Conservation (phyloP, 805 yeast species). For the Wickerhamomyces sydowiorum region DNA sequence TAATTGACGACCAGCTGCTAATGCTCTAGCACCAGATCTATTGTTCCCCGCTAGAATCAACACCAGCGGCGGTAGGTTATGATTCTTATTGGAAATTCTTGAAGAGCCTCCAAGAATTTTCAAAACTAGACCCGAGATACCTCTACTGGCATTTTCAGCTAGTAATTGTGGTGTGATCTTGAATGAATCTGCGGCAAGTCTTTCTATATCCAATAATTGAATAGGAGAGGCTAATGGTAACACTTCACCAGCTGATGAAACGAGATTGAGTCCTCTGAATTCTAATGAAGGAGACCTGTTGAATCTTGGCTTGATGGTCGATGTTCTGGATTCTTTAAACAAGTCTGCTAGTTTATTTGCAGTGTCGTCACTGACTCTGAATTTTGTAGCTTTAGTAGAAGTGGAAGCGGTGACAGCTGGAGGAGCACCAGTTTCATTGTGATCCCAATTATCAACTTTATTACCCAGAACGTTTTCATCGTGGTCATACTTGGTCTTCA, state of each 20-base stretch:
- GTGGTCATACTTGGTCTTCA: constrained; percentile 49
- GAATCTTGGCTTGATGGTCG: constrained; percentile 7
- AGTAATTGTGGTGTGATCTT: constrained; percentile 39
- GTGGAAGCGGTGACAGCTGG: constrained; percentile 8
- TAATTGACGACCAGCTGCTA: constrained; percentile 76
- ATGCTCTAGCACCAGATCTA: constrained; percentile 66
- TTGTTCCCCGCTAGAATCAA: constrained; percentile 69
- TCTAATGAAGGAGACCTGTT: constrained; percentile 12
- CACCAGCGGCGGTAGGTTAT: constrained; percentile 75
- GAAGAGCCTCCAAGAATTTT: constrained; percentile 64
- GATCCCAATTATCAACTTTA: constrained; percentile 8
- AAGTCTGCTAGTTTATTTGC: constrained; percentile 1
- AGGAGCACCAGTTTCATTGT: constrained; percentile 6
- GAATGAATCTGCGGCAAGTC: constrained; percentile 48
- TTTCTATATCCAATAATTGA: constrained; percentile 72
- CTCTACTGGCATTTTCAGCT: constrained; percentile 65
- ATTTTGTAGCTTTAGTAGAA: no score
- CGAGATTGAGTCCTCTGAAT: constrained; percentile 10
- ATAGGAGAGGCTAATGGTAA: constrained; percentile 69
- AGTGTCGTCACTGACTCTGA: no score
- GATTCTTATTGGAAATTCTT: constrained; percentile 59
- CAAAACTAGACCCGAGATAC: constrained; percentile 53
- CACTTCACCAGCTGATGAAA: constrained; percentile 18
- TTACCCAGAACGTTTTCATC: constrained; percentile 59
- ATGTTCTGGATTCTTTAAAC: not conserved